Evolutionary conservation across 208 protist species (phyloP), one percentile per base, ranked within the genome.

Genomic region (Trypanosoma theileri): DNA sequence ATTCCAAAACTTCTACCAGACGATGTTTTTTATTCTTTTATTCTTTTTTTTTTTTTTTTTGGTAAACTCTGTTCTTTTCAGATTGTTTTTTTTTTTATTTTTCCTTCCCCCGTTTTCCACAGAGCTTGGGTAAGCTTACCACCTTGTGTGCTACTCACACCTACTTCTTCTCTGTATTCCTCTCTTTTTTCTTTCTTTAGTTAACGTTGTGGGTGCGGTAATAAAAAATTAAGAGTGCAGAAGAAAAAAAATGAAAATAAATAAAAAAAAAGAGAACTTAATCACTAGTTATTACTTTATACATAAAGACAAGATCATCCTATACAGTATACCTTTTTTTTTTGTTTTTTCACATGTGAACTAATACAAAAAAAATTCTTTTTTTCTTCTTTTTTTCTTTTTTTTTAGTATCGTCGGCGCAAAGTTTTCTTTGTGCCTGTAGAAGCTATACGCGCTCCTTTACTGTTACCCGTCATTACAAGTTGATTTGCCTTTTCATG

Each of bases 321-420:
- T 45, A 45, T 45, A 14, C 41, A 6, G 12, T 45, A 45, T 14
- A 14, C 41, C 6, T 12, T 45, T 12, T 45, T 45, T 45, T 45
- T 45, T 45, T 45, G 6, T 45, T 45, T 45, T 45, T 45, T 14
- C 12, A 45, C 12, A 45, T 45, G 6, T 45, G 12, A 45, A 14
- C 6, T 45, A 14, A 14, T 45, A n/a, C n/a, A n/a, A n/a, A 53
- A 41, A 63, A 28, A 53, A 40, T 19, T 50, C 14, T 41, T 52
- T 22, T 10, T 19, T 57, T 26, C 45, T 58, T 40, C 19, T 45
- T 57, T 35, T 66, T 46, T 35, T 44, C 22, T 19, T 28, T 66
- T 57, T 28, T 58, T 55, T 46, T 66, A 72, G 41, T 72, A 72
- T 26, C 66, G 56, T 0, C 66, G 53, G n/a, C 10, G 22, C 12